These are phyloP conservation scores for Globisporangium radiosum DNA, from an alignment of 352 stramenopile species.

Conservation along the genomic window DNA sequence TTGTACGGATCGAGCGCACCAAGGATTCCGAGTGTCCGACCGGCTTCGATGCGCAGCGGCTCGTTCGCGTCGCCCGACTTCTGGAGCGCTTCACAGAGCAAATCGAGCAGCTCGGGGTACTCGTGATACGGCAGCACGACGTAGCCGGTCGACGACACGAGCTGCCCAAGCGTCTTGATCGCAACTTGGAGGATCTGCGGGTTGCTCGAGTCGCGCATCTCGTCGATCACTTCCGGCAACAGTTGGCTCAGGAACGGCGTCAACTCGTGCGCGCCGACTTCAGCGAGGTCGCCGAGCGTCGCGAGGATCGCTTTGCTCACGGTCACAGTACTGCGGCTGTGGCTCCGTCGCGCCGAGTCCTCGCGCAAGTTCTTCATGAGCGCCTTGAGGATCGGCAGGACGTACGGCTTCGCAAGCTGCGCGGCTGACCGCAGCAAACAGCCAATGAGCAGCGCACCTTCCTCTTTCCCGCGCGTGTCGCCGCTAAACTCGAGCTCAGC, in stretches of 20 bases:
- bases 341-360: slow-evolving; percentile 60
- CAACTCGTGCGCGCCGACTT: slow-evolving; percentile 71
- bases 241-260: slow-evolving; percentile 80
- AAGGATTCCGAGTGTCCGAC: slow-evolving; percentile 71
- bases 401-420: slow-evolving; percentile 76
- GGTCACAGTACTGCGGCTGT: slow-evolving; percentile 67
- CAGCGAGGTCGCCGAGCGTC: slow-evolving; percentile 73
- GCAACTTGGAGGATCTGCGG: slow-evolving; percentile 80
- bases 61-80: slow-evolving; percentile 79
- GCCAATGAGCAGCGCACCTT: slow-evolving; percentile 75
- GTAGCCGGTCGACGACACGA: slow-evolving; percentile 80
- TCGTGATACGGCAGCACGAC: slow-evolving; percentile 82
- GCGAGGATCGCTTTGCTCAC: slow-evolving; percentile 83
- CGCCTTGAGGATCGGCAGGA: slow-evolving; percentile 77
- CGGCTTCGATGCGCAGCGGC: slow-evolving; percentile 70
- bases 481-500: slow-evolving; percentile 83
- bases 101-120: slow-evolving; percentile 76
- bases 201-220: slow-evolving; percentile 82
- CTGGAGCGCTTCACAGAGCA: slow-evolving; percentile 69
- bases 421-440: slow-evolving; percentile 74
- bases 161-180: slow-evolving; percentile 79
- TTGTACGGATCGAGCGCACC: slow-evolving; percentile 84
- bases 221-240: slow-evolving; percentile 82
- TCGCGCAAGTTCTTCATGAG: slow-evolving; percentile 86
- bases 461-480: slow-evolving; percentile 74